Percentiles rank a stretch among this genome's conserved stretches.
These are phyloP conservation scores for Pichia sp. DNA, from an alignment of 1,139 yeast genomes.

Conservation along the genomic window DNA sequence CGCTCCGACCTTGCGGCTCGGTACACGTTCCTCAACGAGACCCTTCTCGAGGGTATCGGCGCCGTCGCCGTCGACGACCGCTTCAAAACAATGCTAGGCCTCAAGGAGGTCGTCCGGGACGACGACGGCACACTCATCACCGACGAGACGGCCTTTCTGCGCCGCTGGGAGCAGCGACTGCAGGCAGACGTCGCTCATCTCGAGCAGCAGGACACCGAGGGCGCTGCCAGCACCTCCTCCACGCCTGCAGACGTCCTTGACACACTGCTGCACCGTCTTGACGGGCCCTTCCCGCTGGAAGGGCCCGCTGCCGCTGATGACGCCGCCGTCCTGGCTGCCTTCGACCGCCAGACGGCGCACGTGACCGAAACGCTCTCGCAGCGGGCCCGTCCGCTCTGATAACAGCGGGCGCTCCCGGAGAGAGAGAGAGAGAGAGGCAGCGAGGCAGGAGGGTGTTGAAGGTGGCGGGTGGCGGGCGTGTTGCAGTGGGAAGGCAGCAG, in stretches of 20 bases:
- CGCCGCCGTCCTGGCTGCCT: background rate
- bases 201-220: background rate
- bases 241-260: background rate
- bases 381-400: background rate
- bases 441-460: background rate
- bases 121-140: constrained; percentile 14
- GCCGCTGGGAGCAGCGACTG: constrained; percentile 20
- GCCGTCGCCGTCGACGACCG: constrained; percentile 12
- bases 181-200: constrained; percentile 7
- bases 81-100: constrained; percentile 20
- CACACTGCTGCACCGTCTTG: background rate
- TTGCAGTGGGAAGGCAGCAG: background rate
- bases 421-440: background rate
- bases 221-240: background rate
- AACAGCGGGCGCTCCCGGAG: background rate
- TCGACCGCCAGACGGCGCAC: background rate
- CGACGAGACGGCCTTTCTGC: constrained; percentile 20
- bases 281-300: background rate
- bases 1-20: constrained; percentile 33
- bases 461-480: background rate
- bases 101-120: constrained; percentile 22
- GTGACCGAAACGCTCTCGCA: constrained; percentile 1
- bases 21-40: constrained; percentile 31
- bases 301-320: background rate
- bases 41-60: constrained; percentile 27